Percentiles rank a stretch among this genome's conserved stretches.
Evolutionary conservation across 2,329 filamentous ascomycete species (phyloP).

Genomic region (Exophiala sideris): DNA sequence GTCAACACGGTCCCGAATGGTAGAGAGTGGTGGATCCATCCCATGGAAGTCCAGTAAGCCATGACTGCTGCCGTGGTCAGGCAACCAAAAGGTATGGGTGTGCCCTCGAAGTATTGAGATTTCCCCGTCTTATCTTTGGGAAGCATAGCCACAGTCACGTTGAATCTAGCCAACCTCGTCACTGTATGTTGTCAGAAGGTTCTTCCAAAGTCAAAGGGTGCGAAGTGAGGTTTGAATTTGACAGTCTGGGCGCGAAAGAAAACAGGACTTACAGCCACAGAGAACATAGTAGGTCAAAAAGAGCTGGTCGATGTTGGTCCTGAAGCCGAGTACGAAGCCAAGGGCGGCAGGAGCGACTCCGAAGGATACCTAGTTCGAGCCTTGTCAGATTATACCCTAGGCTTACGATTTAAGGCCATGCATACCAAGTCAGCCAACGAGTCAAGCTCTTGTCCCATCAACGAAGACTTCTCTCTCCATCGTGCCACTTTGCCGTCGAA

Average conservation of each 20-base stretch:
- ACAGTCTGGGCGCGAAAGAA: no score
- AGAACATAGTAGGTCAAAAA: slow-evolving; percentile 85
- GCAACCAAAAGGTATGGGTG: slow-evolving; percentile 81
- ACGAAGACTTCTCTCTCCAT: slow-evolving; percentile 92
- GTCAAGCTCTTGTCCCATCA: slow-evolving; percentile 98
- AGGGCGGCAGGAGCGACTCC: slow-evolving; percentile 83
- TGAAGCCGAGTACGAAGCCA: slow-evolving; percentile 84
- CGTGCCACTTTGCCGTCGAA: slow-evolving; percentile 95
- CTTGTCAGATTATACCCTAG: background rate
- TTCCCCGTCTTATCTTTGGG: slow-evolving; percentile 92
- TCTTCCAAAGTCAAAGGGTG: background rate
- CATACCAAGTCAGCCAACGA: slow-evolving; percentile 89
- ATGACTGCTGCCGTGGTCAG: slow-evolving; percentile 77
- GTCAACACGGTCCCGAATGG: slow-evolving; percentile 68
- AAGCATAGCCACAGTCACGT: slow-evolving; percentile 84
- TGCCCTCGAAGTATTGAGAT: slow-evolving; percentile 93
- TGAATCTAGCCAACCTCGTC: slow-evolving; percentile 91
- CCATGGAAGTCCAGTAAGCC: slow-evolving; percentile 81
- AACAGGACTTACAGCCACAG: slow-evolving; percentile 1
- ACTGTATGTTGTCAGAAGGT: slow-evolving; percentile 50
- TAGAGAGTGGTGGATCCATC: slow-evolving; percentile 75
- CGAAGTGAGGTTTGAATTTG: background rate
- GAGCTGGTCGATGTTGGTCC: slow-evolving; percentile 78
- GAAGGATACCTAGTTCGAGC: slow-evolving; percentile 73
- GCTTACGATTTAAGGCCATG: slow-evolving; percentile 4